phyloP scores from a whole-genome alignment of 1,139 yeast species.

The Chernovozyma aurita region DNA sequence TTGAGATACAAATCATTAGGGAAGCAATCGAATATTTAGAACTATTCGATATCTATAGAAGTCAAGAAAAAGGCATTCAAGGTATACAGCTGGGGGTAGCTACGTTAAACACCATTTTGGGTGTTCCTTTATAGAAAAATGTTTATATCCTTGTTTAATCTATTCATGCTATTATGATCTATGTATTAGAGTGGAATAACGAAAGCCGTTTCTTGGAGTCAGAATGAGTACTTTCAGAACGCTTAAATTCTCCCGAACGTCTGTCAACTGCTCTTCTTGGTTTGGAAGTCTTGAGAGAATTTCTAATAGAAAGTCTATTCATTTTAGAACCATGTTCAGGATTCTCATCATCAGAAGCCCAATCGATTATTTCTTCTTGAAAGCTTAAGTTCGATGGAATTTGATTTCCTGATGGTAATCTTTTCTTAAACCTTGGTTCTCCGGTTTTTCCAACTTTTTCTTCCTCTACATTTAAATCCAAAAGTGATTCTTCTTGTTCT shows the following conservation, averaged over 20 bases:
- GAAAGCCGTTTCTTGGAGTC: conserved; percentile 14
- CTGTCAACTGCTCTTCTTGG: conserved; percentile 21
- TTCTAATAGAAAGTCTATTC: conserved; percentile 40
- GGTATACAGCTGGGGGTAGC: no score
- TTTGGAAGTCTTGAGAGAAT: conserved; percentile 29
- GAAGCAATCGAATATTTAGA: no score
- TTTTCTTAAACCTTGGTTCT: conserved; percentile 28
- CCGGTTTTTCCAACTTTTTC: conserved; percentile 7
- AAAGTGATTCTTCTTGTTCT: conserved; percentile 24
- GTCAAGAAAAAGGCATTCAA: no score
- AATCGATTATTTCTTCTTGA: conserved; percentile 45
- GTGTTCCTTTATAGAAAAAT: no score
- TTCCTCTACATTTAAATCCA: conserved; percentile 29
- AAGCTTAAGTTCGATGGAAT: conserved; percentile 31
- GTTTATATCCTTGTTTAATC: no score
- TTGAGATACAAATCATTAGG: no score
- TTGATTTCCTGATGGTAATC: conserved; percentile 24
- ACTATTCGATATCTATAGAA: no score
- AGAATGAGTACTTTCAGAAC: conserved; percentile 30
- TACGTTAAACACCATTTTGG: no score
- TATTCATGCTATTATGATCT: conserved; percentile 1
- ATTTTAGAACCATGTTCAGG: conserved; percentile 35
- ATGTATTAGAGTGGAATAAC: conserved; percentile 4
- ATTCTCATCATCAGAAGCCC: conserved; percentile 47
- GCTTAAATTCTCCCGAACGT: conserved; percentile 27